A percentile compares a stretch with the other conserved stretches of the same genome.
These are phyloP conservation scores for Trametes meyenii DNA, from an alignment of 768 basidiomycete genomes.

Conservation along the genomic window DNA sequence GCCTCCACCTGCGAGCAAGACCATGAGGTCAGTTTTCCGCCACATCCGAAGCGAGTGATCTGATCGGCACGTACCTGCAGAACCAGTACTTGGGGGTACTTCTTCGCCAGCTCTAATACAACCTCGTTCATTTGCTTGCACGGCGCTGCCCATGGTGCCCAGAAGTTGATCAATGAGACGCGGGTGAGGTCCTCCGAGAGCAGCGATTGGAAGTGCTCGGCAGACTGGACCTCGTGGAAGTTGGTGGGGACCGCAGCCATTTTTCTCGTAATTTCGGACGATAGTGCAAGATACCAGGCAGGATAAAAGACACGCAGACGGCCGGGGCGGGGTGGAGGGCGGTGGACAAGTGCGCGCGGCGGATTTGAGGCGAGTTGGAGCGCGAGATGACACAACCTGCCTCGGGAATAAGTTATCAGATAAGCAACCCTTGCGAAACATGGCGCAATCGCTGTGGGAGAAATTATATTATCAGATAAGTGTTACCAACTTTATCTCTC, in stretches of 20 bases:
- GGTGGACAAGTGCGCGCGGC: background rate
- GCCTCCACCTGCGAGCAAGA: conserved; percentile 68
- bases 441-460: conserved; percentile 22
- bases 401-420: conserved; percentile 16
- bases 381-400: background rate
- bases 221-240: conserved; percentile 54
- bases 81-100: conserved; percentile 69
- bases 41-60: background rate
- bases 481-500: background rate
- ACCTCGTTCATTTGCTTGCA: conserved; percentile 89
- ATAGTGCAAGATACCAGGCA: background rate
- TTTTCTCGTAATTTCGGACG: conserved; percentile 1
- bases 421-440: conserved; percentile 16
- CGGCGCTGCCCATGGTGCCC: conserved; percentile 91
- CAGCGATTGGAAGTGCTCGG: conserved; percentile 72
- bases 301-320: background rate
- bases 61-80: conserved; percentile 57
- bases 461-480: conserved; percentile 17
- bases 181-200: conserved; percentile 77
- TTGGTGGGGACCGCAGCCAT: conserved; percentile 39
- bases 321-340: background rate
- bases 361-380: conserved; percentile 10
- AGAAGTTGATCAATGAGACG: conserved; percentile 90
- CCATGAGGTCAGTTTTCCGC: background rate
- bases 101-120: conserved; percentile 69